Evolutionary conservation across 176 grass and related monocot genomes (phyloP).

Genomic region (Tillandsia leiboldiana): DNA sequence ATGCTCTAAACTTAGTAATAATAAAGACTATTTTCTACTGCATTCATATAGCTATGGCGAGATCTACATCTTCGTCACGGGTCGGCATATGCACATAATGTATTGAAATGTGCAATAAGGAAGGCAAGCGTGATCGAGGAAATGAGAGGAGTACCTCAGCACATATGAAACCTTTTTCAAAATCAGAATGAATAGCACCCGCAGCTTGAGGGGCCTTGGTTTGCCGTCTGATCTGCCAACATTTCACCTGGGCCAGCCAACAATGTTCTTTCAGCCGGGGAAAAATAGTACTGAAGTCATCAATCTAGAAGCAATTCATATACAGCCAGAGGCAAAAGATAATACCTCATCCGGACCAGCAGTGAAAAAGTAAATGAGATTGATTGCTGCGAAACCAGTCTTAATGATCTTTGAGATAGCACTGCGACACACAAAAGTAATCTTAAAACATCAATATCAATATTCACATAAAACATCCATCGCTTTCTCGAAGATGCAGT

Average conservation of each 20-base stretch:
- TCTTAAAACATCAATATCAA: conserved; percentile 12
- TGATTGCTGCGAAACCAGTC: conserved; percentile 95
- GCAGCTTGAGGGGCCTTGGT: conserved; percentile 96
- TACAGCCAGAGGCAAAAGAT: conserved; percentile 13
- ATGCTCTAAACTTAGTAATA: neutral
- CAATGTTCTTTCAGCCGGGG: neutral
- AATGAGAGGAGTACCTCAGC: conserved; percentile 48
- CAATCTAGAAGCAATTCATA: neutral
- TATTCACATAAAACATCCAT: neutral
- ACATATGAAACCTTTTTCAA: conserved; percentile 95
- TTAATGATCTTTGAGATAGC: conserved; percentile 88
- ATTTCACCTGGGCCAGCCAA: conserved; percentile 65
- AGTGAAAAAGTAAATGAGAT: conserved; percentile 99
- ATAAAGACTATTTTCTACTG: neutral
- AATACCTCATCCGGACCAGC: conserved; percentile 97
- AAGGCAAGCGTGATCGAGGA: neutral
- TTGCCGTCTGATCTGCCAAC: conserved; percentile 92
- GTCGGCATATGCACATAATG: too few relatives aligned
- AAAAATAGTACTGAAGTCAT: neutral
- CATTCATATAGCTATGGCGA: too few relatives aligned
- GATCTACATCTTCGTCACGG: too few relatives aligned
- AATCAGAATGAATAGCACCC: conserved; percentile 94
- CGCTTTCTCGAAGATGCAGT: neutral
- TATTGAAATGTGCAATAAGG: too few relatives aligned
- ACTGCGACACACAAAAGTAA: conserved; percentile 36